phyloP scores from a whole-genome alignment of 1,284 basidiomycete species.

The Apiotrichum laibachii region DNA sequence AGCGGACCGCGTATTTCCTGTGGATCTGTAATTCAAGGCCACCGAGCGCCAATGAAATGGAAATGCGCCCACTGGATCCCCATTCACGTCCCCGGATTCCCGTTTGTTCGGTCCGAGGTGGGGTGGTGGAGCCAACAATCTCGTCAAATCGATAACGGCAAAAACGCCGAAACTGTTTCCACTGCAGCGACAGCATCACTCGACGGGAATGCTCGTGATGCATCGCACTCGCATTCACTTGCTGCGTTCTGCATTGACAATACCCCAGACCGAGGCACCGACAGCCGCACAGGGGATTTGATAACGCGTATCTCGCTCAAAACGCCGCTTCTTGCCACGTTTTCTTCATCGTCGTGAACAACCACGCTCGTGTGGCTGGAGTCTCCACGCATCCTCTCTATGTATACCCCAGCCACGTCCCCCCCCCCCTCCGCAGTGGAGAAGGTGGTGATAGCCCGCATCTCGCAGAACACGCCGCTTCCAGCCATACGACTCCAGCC shows the following conservation, averaged over 20 bases:
- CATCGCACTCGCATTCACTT: not conserved
- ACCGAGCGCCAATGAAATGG: too few relatives aligned
- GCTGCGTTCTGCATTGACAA: not conserved
- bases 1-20: too few relatives aligned
- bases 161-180: not conserved
- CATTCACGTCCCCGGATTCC: not conserved
- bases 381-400: not conserved
- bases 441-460: not conserved
- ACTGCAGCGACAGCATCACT: too few relatives aligned
- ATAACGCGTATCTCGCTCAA: slow-evolving; percentile 3
- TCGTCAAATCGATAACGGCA: not conserved
- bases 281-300: not conserved
- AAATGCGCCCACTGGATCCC: too few relatives aligned
- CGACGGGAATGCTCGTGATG: too few relatives aligned
- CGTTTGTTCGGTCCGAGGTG: not conserved
- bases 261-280: not conserved
- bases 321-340: not conserved
- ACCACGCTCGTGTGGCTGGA: not conserved
- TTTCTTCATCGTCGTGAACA: too few relatives aligned
- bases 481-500: not conserved
- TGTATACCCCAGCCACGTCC: not conserved
- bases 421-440: not conserved
- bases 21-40: too few relatives aligned
- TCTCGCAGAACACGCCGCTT: slow-evolving; percentile 2
- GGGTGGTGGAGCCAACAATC: too few relatives aligned